Percentiles rank a stretch among this genome's conserved stretches.
Conservation (phyloP, 768 basidiomycete species). For the Pulveroboletus sp. region DNA sequence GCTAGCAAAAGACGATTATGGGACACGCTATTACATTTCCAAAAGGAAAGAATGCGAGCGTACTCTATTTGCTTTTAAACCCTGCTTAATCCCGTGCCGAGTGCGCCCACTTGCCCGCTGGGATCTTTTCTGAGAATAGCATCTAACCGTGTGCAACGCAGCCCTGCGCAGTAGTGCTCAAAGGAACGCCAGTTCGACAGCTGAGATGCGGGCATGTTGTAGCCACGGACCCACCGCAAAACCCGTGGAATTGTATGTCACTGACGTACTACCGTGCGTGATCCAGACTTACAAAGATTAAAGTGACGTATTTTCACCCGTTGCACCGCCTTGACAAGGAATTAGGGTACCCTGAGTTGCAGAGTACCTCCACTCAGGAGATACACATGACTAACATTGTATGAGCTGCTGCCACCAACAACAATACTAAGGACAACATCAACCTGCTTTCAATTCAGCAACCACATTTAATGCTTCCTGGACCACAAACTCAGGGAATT, state of each 20-base stretch:
- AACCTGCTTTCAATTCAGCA: not conserved
- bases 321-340: too few relatives aligned
- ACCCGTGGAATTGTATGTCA: too few relatives aligned
- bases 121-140: too few relatives aligned
- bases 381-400: not conserved
- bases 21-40: not conserved
- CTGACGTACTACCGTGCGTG: not conserved
- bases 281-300: not conserved
- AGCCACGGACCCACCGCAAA: too few relatives aligned
- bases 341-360: too few relatives aligned
- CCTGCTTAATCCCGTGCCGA: too few relatives aligned
- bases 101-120: too few relatives aligned
- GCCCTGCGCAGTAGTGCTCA: too few relatives aligned
- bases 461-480: slow-evolving; percentile 6
- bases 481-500: slow-evolving; percentile 15
- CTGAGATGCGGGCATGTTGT: too few relatives aligned
- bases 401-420: not conserved
- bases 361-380: not conserved
- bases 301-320: not conserved
- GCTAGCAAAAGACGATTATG: not conserved
- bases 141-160: too few relatives aligned
- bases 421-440: not conserved
- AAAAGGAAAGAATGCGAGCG: not conserved
- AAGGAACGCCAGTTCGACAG: too few relatives aligned
- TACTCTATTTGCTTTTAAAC: too few relatives aligned